phyloP scores from a whole-genome alignment of 805 yeast species.

The Cyberlindnera euphorbiiphila region DNA sequence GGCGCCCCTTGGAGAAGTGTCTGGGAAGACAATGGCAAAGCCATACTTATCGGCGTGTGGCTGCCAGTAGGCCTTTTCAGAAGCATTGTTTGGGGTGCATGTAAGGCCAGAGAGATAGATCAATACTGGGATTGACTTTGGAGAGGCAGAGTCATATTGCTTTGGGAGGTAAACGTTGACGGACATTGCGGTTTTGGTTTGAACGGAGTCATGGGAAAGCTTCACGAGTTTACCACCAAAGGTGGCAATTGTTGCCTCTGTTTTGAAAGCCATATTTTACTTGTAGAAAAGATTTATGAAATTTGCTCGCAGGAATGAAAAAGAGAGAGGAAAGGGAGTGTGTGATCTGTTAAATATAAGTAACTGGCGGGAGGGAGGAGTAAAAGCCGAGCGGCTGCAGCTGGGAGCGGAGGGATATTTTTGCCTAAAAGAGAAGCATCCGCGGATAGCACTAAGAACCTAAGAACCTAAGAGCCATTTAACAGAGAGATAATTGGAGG shows the following conservation, averaged over 20 bases:
- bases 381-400: neutral
- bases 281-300: too few relatives aligned
- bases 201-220: slow-evolving; percentile 64
- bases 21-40: slow-evolving; percentile 89
- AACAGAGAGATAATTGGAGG: too few relatives aligned
- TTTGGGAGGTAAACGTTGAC: slow-evolving; percentile 82
- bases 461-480: too few relatives aligned
- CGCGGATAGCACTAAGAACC: too few relatives aligned
- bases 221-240: slow-evolving; percentile 78
- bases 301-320: too few relatives aligned
- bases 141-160: slow-evolving; percentile 31
- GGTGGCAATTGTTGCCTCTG: slow-evolving; percentile 33
- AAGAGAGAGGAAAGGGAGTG: too few relatives aligned
- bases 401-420: neutral
- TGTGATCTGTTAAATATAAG: neutral
- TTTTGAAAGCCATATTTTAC: slow-evolving; percentile 23
- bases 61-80: slow-evolving; percentile 89
- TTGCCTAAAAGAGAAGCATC: too few relatives aligned
- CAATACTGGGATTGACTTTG: slow-evolving; percentile 60
- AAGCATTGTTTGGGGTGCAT: slow-evolving; percentile 89
- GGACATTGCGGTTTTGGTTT: slow-evolving; percentile 70
- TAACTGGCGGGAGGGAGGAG: neutral
- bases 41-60: slow-evolving; percentile 77
- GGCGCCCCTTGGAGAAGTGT: slow-evolving; percentile 92
- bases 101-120: slow-evolving; percentile 85